A percentile compares a stretch with the other conserved stretches of the same genome.
Conservation (phyloP, 768 basidiomycete genomes). For the Collybia sordida region DNA sequence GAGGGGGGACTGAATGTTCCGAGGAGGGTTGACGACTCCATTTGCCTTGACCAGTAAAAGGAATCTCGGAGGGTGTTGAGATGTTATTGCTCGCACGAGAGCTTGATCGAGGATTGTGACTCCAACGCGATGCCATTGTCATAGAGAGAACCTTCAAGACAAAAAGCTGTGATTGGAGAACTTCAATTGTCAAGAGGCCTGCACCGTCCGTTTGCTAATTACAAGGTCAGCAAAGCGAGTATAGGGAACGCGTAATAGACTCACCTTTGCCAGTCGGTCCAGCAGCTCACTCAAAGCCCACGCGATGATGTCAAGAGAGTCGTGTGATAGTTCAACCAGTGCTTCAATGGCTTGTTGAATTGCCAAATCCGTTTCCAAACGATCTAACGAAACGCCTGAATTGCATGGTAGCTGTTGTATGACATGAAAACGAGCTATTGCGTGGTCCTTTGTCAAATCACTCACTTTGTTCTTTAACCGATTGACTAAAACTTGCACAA, state of each 20-base stretch:
- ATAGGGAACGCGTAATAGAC: constrained; percentile 5
- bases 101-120: constrained; percentile 38
- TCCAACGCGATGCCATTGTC: constrained; percentile 79
- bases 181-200: constrained; percentile 60
- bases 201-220: constrained; percentile 52
- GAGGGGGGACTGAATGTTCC: constrained; percentile 39
- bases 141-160: constrained; percentile 79
- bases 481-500: constrained; percentile 77
- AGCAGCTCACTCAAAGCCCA: constrained; percentile 76
- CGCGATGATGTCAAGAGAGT: constrained; percentile 78
- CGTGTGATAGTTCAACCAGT: constrained; percentile 74
- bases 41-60: constrained; percentile 27
- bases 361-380: constrained; percentile 73
- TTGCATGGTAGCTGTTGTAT: constrained; percentile 73
- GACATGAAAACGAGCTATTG: background rate
- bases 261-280: constrained; percentile 76
- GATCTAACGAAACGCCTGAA: constrained; percentile 73
- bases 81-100: constrained; percentile 42
- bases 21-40: constrained; percentile 40
- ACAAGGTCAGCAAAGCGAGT: constrained; percentile 1
- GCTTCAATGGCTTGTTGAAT: constrained; percentile 77
- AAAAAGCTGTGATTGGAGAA: constrained; percentile 85
- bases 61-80: constrained; percentile 36
- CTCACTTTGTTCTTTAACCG: constrained; percentile 78
- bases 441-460: background rate